These are phyloP conservation scores for Chlorella sp. DNA, from an alignment of 139 green algal genomes.

Conservation along the genomic window DNA sequence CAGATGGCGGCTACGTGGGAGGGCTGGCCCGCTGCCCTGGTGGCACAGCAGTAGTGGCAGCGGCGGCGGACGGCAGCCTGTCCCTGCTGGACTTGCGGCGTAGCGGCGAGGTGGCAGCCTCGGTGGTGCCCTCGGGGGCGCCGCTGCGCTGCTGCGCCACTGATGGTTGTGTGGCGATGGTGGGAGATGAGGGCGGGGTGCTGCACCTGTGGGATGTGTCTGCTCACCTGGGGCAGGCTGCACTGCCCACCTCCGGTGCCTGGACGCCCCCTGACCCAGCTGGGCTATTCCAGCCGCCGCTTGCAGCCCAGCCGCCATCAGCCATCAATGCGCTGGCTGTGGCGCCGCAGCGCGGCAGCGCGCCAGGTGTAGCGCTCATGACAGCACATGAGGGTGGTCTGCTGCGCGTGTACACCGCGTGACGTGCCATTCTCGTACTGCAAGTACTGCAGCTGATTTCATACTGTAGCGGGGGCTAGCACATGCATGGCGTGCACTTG, in stretches of 20 bases:
- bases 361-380: constrained; percentile 21
- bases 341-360: not conserved
- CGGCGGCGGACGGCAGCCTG: constrained; percentile 60
- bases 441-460: too few relatives aligned
- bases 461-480: too few relatives aligned
- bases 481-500: too few relatives aligned
- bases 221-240: constrained; percentile 11
- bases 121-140: constrained; percentile 36
- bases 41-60: constrained; percentile 47
- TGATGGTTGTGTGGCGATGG: constrained; percentile 59
- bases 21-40: constrained; percentile 56
- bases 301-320: constrained; percentile 34
- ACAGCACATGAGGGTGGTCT: constrained; percentile 51
- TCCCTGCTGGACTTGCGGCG: constrained; percentile 61
- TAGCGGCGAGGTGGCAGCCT: constrained; percentile 12
- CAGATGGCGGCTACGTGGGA: constrained; percentile 69
- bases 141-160: constrained; percentile 69
- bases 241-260: not conserved
- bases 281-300: constrained; percentile 43
- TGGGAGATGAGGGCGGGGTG: constrained; percentile 64
- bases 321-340: constrained; percentile 53
- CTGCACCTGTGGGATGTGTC: constrained; percentile 68
- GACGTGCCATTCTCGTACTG: too few relatives aligned
- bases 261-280: constrained; percentile 47
- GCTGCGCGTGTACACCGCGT: not conserved